phyloP scores from a whole-genome alignment of 345 rosid genomes.

The Sisymbrium altissimum region DNA sequence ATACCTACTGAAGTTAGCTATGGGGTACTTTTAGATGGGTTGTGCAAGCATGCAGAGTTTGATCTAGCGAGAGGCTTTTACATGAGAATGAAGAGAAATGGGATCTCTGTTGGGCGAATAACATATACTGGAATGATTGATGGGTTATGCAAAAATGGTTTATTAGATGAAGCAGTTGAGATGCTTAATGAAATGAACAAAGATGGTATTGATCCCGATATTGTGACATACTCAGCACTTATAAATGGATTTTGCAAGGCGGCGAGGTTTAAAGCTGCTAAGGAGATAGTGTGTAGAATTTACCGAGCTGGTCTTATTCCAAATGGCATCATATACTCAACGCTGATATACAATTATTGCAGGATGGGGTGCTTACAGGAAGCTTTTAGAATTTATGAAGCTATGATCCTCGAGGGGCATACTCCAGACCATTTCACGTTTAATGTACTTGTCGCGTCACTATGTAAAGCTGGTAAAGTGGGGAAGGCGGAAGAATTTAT shows the following conservation, averaged over 20 bases:
- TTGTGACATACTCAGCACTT: slow-evolving; percentile 72
- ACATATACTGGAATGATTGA: slow-evolving; percentile 68
- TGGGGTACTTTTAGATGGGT: slow-evolving; percentile 65
- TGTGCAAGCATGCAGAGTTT: slow-evolving; percentile 61
- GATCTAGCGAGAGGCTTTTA: slow-evolving; percentile 54
- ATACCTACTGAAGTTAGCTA: slow-evolving; percentile 62
- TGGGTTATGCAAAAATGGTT: slow-evolving; percentile 65
- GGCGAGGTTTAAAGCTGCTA: slow-evolving; percentile 43
- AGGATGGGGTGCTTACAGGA: slow-evolving; percentile 49
- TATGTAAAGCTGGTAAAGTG: slow-evolving; percentile 68
- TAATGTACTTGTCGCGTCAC: slow-evolving; percentile 53
- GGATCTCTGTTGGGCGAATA: slow-evolving; percentile 49
- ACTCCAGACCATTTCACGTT: slow-evolving; percentile 48
- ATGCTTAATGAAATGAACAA: slow-evolving; percentile 54
- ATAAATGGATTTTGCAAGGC: slow-evolving; percentile 67
- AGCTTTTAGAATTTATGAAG: slow-evolving; percentile 60
- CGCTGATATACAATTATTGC: slow-evolving; percentile 56
- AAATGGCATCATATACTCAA: slow-evolving; percentile 54
- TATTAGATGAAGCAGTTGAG: slow-evolving; percentile 55
- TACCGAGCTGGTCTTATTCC: slow-evolving; percentile 61
- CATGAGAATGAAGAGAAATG: slow-evolving; percentile 60
- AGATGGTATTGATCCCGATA: slow-evolving; percentile 63
- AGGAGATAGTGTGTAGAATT: slow-evolving; percentile 66
- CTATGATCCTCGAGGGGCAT: slow-evolving; percentile 50
- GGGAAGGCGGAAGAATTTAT: slow-evolving; percentile 59